Evolutionary conservation across 2,329 filamentous ascomycete genomes (phyloP).

Genomic region (Cladosporium austrohemisphaericum): DNA sequence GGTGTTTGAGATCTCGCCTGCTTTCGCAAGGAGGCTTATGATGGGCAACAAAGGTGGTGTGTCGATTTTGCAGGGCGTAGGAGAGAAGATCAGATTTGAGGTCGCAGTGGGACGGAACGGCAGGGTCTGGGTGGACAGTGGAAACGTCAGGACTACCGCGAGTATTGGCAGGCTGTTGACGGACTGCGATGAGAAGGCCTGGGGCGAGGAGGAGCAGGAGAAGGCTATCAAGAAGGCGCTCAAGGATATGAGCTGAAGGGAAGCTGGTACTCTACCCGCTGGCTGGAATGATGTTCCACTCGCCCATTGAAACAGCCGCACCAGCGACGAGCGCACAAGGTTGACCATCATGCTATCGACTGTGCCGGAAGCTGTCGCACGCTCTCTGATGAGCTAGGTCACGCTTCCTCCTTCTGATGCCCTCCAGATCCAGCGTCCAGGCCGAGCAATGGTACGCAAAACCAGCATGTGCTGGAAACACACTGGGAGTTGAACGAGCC

Average conservation of each 20-base stretch:
- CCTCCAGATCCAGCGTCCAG: too few species aligned
- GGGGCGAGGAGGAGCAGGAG: slow-evolving; percentile 64
- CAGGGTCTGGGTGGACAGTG: slow-evolving; percentile 84
- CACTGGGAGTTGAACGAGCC: too few species aligned
- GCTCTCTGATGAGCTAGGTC: too few species aligned
- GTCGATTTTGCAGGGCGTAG: slow-evolving; percentile 75
- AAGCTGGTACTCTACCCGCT: background rate
- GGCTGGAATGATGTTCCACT: too few species aligned
- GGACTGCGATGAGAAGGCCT: slow-evolving; percentile 67
- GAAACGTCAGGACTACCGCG: slow-evolving; percentile 67
- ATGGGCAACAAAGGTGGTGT: slow-evolving; percentile 60
- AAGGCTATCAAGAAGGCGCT: slow-evolving; percentile 65
- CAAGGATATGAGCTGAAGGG: slow-evolving; percentile 47
- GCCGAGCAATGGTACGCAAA: too few species aligned
- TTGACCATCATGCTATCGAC: too few species aligned
- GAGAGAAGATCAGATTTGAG: slow-evolving; percentile 81
- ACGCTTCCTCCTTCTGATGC: too few species aligned
- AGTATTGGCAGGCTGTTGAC: slow-evolving; percentile 74
- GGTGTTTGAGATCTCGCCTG: slow-evolving; percentile 74
- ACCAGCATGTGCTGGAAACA: too few species aligned
- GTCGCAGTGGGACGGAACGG: slow-evolving; percentile 92
- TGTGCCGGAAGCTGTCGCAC: too few species aligned
- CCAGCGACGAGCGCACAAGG: too few species aligned
- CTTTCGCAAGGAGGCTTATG: slow-evolving; percentile 77
- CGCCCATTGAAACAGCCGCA: too few species aligned